Conservation (phyloP, 192 early-diverging fungal genomes). For the Linderina pennispora region DNA sequence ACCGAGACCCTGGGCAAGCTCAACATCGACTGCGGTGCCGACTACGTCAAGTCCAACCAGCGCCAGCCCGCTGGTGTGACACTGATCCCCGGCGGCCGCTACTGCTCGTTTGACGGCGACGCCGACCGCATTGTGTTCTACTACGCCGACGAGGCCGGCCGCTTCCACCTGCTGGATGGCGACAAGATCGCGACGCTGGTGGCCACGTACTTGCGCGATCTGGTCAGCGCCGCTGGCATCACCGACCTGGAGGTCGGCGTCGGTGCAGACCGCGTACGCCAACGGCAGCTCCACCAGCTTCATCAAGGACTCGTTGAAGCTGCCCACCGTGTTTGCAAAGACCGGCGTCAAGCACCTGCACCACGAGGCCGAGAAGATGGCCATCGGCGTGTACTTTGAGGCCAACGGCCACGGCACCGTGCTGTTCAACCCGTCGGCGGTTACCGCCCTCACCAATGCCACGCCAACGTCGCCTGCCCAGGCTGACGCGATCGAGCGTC, state of each 20-base stretch:
- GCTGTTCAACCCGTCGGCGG: slow-evolving; percentile 85
- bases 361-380: slow-evolving; percentile 95
- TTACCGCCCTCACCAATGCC: slow-evolving; percentile 37
- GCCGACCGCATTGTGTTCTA: slow-evolving; percentile 98
- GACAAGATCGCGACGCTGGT: slow-evolving; percentile 97
- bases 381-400: slow-evolving; percentile 99
- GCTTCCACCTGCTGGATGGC: slow-evolving; percentile 93
- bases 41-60: slow-evolving; percentile 94
- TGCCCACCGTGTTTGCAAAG: slow-evolving; percentile 91
- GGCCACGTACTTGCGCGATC: slow-evolving; percentile 89
- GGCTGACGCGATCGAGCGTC: slow-evolving; percentile 67
- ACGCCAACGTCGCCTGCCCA: slow-evolving; percentile 62
- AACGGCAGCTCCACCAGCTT: slow-evolving; percentile 96
- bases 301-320: slow-evolving; percentile 80
- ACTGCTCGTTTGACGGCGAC: slow-evolving; percentile 93
- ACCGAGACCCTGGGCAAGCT: slow-evolving; percentile 63
- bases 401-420: slow-evolving; percentile 99
- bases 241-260: slow-evolving; percentile 80
- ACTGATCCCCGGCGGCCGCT: slow-evolving; percentile 63
- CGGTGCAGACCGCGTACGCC: slow-evolving; percentile 98
- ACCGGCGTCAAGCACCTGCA: slow-evolving; percentile 99
- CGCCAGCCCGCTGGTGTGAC: slow-evolving; percentile 63
- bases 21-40: slow-evolving; percentile 94
- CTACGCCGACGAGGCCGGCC: slow-evolving; percentile 65
- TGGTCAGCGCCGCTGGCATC: slow-evolving; percentile 76